Conservation (phyloP, 768 basidiomycete genomes). For the Lanmaoa rubissima region DNA sequence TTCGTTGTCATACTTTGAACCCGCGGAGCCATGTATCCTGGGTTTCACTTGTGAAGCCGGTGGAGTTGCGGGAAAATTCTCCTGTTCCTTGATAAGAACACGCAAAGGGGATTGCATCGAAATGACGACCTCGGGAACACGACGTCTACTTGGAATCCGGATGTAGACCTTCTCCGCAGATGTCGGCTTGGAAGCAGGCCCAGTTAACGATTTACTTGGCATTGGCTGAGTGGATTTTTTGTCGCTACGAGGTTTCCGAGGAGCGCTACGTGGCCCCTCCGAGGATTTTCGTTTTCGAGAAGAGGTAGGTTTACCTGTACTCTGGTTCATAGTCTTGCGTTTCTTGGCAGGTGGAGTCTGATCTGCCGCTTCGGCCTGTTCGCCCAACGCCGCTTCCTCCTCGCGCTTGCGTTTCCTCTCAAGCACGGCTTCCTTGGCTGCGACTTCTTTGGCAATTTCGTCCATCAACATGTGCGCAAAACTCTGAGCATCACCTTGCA, state of each 20-base stretch:
- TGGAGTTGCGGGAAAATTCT: slow-evolving; percentile 20
- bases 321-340: slow-evolving; percentile 20
- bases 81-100: slow-evolving; percentile 12
- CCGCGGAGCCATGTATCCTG: slow-evolving; percentile 18
- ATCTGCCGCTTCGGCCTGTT: slow-evolving; percentile 9
- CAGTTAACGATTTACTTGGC: slow-evolving; percentile 15
- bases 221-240: slow-evolving; percentile 12
- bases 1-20: slow-evolving; percentile 13
- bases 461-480: slow-evolving; percentile 64
- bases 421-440: slow-evolving; percentile 49
- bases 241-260: slow-evolving; percentile 33
- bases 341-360: slow-evolving; percentile 24
- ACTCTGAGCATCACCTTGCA: slow-evolving; percentile 82
- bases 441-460: slow-evolving; percentile 56
- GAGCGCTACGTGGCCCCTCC: slow-evolving; percentile 18
- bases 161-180: slow-evolving; percentile 27
- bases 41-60: slow-evolving; percentile 23
- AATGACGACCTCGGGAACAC: slow-evolving; percentile 24
- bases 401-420: slow-evolving; percentile 61
- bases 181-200: slow-evolving; percentile 20
- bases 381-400: slow-evolving; percentile 37
- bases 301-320: slow-evolving; percentile 13
- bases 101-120: slow-evolving; percentile 7
- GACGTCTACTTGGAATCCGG: slow-evolving; percentile 19
- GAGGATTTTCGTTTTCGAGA: slow-evolving; percentile 26